Conservation (phyloP, 371 early-diverging fungal genomes). For the Syncephalastrum racemosum region DNA sequence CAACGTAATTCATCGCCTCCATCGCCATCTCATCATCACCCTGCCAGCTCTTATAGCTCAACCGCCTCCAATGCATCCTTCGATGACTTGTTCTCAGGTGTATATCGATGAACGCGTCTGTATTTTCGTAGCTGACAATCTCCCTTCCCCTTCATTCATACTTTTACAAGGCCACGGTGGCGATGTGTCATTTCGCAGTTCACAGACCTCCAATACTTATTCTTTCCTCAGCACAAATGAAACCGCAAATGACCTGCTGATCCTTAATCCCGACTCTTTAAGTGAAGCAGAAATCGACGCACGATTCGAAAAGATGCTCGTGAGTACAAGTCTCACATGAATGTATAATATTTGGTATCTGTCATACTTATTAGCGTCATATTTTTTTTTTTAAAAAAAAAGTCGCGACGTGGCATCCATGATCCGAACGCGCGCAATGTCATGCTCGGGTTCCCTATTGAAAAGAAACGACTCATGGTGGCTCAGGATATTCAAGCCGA, state of each 20-base stretch:
- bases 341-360: not conserved
- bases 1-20: constrained; percentile 12
- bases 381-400: not conserved
- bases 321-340: constrained; percentile 9
- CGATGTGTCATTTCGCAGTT: constrained; percentile 18
- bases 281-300: constrained; percentile 38
- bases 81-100: constrained; percentile 21
- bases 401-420: constrained; percentile 49
- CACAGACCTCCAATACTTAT: constrained; percentile 17
- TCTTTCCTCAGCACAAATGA: constrained; percentile 17
- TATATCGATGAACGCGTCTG: not conserved
- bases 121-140: not conserved
- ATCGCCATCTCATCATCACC: constrained; percentile 9
- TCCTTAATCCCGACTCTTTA: constrained; percentile 8
- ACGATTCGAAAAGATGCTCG: constrained; percentile 50
- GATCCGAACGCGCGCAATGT: constrained; percentile 34
- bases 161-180: constrained; percentile 13
- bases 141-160: not conserved
- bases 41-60: constrained; percentile 12
- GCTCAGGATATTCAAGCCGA: constrained; percentile 50
- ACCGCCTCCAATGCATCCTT: constrained; percentile 11
- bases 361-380: not conserved
- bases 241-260: constrained; percentile 8
- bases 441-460: constrained; percentile 44
- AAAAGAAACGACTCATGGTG: constrained; percentile 55